Conservation (phyloP, 148 eudicot species). For the Dysphania ambrosioides region DNA sequence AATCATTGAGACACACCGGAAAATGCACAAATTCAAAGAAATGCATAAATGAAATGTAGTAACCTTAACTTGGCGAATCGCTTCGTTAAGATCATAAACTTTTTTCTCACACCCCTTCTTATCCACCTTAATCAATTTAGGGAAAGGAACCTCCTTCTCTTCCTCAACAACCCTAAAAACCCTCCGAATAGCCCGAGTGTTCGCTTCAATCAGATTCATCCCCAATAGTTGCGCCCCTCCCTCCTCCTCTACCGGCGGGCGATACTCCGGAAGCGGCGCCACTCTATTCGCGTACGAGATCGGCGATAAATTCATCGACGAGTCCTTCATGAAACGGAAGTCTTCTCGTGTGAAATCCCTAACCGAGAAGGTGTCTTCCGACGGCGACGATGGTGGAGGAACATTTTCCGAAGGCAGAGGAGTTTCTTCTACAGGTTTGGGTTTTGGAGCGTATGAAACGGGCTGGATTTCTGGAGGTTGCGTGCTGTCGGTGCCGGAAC, state of each 20-base stretch:
- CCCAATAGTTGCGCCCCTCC: slow-evolving; percentile 36
- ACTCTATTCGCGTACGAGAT: slow-evolving; percentile 50
- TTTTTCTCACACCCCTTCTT: slow-evolving; percentile 40
- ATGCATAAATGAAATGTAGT: background rate
- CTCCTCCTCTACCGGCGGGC: slow-evolving; percentile 1
- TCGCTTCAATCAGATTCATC: slow-evolving; percentile 40
- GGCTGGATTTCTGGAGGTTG: slow-evolving; percentile 30
- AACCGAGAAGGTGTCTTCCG: background rate
- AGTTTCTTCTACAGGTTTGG: slow-evolving; percentile 25
- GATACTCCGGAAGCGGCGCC: slow-evolving; percentile 81
- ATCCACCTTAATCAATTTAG: slow-evolving; percentile 59
- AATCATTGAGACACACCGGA: background rate
- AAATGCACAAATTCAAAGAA: background rate
- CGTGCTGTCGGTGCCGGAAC: background rate
- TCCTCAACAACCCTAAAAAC: slow-evolving; percentile 34
- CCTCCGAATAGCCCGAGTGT: slow-evolving; percentile 27
- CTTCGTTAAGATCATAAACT: slow-evolving; percentile 77
- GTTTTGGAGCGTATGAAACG: slow-evolving; percentile 55
- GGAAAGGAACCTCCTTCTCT: slow-evolving; percentile 56
- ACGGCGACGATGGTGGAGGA: background rate
- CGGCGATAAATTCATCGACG: slow-evolving; percentile 29
- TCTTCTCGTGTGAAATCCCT: slow-evolving; percentile 59
- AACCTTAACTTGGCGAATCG: slow-evolving; percentile 77
- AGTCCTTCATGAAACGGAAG: slow-evolving; percentile 55
- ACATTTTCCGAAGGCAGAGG: background rate